A percentile compares a stretch with the other conserved stretches of the same genome.
These are phyloP conservation scores for Clathrus columnatus DNA, from an alignment of 768 basidiomycete genomes.

Conservation along the genomic window DNA sequence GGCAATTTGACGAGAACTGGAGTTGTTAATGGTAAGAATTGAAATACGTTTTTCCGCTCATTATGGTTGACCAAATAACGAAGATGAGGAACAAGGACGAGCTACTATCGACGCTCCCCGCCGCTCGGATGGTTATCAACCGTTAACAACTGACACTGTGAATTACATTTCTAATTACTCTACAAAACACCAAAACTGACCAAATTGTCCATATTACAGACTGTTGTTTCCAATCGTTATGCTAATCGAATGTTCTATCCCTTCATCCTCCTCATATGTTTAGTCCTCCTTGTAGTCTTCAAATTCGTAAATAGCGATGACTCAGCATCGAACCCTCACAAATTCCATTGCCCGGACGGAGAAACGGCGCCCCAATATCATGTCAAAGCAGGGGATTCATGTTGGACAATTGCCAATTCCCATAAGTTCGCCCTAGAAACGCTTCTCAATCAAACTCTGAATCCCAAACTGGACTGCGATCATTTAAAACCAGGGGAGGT, in stretches of 20 bases:
- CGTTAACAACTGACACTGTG: background rate
- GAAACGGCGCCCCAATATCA: background rate
- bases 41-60: background rate
- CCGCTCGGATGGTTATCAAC: conserved; percentile 11
- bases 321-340: background rate
- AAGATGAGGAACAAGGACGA: background rate
- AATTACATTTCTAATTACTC: too few relatives aligned
- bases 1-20: conserved; percentile 35
- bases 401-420: conserved; percentile 11
- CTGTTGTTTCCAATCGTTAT: background rate
- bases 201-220: background rate
- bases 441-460: background rate
- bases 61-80: background rate
- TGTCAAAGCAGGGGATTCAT: conserved; percentile 12
- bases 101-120: background rate
- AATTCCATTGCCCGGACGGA: conserved; percentile 8
- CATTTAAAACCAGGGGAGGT: conserved; percentile 5
- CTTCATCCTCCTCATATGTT: conserved; percentile 10
- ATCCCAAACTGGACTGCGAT: conserved; percentile 5
- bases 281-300: conserved; percentile 12
- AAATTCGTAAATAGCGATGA: conserved; percentile 4
- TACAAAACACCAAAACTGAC: too few relatives aligned
- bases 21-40: conserved; percentile 22
- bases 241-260: conserved; percentile 12
- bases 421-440: background rate